Evolutionary conservation across 2,329 filamentous ascomycete species (phyloP).

Genomic region (Emydomyces testavorans): DNA sequence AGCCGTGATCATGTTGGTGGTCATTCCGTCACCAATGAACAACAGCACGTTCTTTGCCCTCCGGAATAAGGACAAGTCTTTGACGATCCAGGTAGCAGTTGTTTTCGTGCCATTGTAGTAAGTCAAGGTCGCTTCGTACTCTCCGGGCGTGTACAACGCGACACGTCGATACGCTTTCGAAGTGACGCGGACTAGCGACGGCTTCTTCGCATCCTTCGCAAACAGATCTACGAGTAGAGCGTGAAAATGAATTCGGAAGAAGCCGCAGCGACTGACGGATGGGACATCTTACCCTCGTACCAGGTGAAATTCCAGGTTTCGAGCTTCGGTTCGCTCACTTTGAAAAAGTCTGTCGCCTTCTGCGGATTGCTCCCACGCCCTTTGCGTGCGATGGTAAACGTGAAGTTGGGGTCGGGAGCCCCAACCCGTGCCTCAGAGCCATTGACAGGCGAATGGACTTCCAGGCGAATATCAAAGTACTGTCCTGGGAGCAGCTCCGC

Average conservation of each 20-base stretch:
- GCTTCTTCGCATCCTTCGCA: slow-evolving; percentile 56
- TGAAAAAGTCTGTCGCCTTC: slow-evolving; percentile 55
- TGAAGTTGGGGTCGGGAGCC: slow-evolving; percentile 55
- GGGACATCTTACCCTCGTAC: slow-evolving; percentile 51
- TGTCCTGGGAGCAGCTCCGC: slow-evolving; percentile 75
- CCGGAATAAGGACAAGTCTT: slow-evolving; percentile 55
- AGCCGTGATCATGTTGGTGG: slow-evolving; percentile 44
- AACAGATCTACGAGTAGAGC: slow-evolving; percentile 50
- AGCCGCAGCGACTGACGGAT: neutral
- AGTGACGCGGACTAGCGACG: slow-evolving; percentile 67
- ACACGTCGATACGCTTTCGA: slow-evolving; percentile 67
- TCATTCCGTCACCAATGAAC: slow-evolving; percentile 64
- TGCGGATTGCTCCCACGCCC: slow-evolving; percentile 38
- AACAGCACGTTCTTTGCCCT: slow-evolving; percentile 77
- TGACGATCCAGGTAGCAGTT: slow-evolving; percentile 64
- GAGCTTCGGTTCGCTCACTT: slow-evolving; percentile 55
- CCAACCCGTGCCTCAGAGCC: slow-evolving; percentile 68
- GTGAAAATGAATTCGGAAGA: neutral
- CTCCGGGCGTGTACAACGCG: slow-evolving; percentile 64
- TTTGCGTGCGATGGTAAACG: slow-evolving; percentile 62
- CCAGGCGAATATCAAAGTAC: slow-evolving; percentile 71
- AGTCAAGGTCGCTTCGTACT: slow-evolving; percentile 62
- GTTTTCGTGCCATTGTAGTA: slow-evolving; percentile 66
- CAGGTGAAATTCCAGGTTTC: slow-evolving; percentile 77
- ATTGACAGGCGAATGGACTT: slow-evolving; percentile 70